Base-by-base conservation (phyloP, 768 basidiomycete genomes). In the Boletus bicolor region DNA sequence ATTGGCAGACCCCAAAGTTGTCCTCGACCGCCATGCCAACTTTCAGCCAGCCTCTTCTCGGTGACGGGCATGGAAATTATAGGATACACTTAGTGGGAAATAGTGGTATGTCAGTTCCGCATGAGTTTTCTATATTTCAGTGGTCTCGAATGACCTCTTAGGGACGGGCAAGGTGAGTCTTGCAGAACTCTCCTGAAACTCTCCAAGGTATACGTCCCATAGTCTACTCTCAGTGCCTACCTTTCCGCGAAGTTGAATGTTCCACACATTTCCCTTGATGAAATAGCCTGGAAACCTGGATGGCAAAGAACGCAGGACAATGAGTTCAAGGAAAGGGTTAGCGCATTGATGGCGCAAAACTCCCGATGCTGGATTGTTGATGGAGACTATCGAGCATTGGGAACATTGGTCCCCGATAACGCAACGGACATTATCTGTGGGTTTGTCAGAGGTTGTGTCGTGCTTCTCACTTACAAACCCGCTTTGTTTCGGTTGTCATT, bases 351-450 rank as follows among this genome's bases (percentile, higher is more conserved):
- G 56, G 49, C 63, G 41, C 17, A 73, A 65, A 5, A 67, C 76
- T 43, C 53, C 17, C 41, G 14, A 34, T 82, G 81, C 1, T 85
- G 83, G 83, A 73, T 84, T 7, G 66, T 80, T 2, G 83, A 85
- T 41, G 84, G 84, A 5, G 68, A 76, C 48, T 84, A 78, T 59
- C 34, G 15, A 0, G 49, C 15, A 0, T 58, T 73, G 12, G 77
- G 72, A 1, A 57, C 56, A 3, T 52, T 81, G 2, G 65, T 79
- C 6, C 58, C 66, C 0, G 70, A 77, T 4, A 64, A 64, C 21
- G 68, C 77, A 14, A 83, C 82, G 5, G 82, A 84, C 62, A 62
- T 80, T 8, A 76, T 85, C 21, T 85, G 83, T 84, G 54, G 44
- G 76, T 70, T n/a, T 32, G 37, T 19, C 50, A 15, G 36, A 28